Conservation (phyloP, 768 basidiomycete genomes). For the Lactarius trivialis region DNA sequence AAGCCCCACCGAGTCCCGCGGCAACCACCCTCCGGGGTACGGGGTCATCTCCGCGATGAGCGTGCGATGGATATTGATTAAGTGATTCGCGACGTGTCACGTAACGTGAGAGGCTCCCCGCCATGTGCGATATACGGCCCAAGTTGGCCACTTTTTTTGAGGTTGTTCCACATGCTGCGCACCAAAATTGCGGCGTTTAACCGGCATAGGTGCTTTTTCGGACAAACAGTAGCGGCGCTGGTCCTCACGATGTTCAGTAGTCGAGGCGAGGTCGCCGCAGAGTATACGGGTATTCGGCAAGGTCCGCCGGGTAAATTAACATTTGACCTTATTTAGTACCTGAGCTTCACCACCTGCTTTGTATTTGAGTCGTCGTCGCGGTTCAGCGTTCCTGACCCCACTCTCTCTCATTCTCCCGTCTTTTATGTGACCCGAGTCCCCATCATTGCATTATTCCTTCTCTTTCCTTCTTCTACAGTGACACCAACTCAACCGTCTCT, state of each 20-base stretch:
- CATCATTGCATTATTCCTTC: background rate
- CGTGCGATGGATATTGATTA: background rate
- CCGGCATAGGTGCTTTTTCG: no score
- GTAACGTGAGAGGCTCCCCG: background rate
- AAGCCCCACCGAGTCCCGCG: background rate
- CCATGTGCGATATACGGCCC: background rate
- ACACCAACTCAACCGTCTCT: no score
- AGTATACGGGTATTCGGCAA: no score
- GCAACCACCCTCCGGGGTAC: background rate
- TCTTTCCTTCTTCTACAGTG: background rate
- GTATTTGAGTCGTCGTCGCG: background rate
- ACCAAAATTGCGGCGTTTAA: no score
- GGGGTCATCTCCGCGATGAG: background rate
- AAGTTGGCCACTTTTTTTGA: background rate
- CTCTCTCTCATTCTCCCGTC: background rate
- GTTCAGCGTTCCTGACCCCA: background rate
- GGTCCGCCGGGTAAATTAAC: background rate
- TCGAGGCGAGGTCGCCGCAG: no score
- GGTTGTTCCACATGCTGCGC: background rate
- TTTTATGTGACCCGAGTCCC: background rate
- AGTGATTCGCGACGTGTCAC: background rate
- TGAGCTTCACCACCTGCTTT: background rate
- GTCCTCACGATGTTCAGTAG: background rate
- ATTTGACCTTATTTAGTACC: background rate
- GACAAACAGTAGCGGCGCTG: background rate